phyloP scores from a whole-genome alignment of 2,329 filamentous ascomycete genomes.

The Colletotrichum salicis region DNA sequence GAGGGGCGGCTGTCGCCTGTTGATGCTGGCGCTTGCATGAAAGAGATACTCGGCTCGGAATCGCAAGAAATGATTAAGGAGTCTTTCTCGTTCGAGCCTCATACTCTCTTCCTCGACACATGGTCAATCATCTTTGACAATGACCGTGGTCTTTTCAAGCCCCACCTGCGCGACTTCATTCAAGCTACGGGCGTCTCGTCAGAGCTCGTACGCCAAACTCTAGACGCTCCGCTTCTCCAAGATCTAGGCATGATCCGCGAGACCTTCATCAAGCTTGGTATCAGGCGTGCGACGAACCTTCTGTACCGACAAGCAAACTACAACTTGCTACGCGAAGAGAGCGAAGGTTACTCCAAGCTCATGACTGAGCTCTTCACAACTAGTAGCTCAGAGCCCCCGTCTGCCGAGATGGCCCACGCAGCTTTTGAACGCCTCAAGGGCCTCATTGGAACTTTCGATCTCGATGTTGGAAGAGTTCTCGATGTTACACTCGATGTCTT shows the following conservation, averaged over 20 bases:
- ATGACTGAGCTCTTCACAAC: slow-evolving; percentile 96
- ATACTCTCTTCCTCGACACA: slow-evolving; percentile 83
- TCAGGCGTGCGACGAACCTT: slow-evolving; percentile 90
- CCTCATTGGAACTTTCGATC: slow-evolving; percentile 94
- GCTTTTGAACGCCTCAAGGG: slow-evolving; percentile 94
- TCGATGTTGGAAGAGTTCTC: slow-evolving; percentile 93
- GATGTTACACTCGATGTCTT: slow-evolving; percentile 97
- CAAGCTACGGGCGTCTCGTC: slow-evolving; percentile 78
- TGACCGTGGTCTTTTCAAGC: slow-evolving; percentile 63
- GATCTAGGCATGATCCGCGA: slow-evolving; percentile 82
- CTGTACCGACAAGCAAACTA: slow-evolving; percentile 97
- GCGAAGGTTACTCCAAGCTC: slow-evolving; percentile 95
- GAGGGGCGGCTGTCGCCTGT: slow-evolving; percentile 73
- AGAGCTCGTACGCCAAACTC: slow-evolving; percentile 78
- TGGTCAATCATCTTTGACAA: slow-evolving; percentile 82
- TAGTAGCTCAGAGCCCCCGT: slow-evolving; percentile 78
- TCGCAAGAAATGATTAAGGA: slow-evolving; percentile 61
- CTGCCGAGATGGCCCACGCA: slow-evolving; percentile 79
- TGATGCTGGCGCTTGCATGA: slow-evolving; percentile 78
- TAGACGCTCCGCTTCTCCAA: slow-evolving; percentile 83
- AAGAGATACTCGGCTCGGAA: slow-evolving; percentile 75
- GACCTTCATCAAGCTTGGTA: slow-evolving; percentile 85
- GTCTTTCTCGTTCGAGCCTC: slow-evolving; percentile 66
- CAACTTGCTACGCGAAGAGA: slow-evolving; percentile 93
- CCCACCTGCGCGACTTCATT: slow-evolving; percentile 73